A percentile compares a stretch with the other conserved stretches of the same genome.
These are phyloP conservation scores for Cephaloascus fragrans DNA, from an alignment of 805 yeast genomes.

Conservation along the genomic window DNA sequence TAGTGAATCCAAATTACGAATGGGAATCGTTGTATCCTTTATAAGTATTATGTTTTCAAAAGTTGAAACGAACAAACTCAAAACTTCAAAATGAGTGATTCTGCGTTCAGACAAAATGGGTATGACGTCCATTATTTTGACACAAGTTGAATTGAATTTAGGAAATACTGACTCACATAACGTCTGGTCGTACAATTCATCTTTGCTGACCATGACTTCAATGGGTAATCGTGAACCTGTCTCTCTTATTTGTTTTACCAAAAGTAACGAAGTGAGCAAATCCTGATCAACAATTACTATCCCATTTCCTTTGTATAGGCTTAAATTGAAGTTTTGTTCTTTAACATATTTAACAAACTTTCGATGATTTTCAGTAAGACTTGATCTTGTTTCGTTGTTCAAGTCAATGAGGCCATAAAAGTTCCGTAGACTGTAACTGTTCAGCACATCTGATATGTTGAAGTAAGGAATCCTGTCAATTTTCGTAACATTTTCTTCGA, in stretches of 20 bases:
- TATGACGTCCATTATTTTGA: neutral
- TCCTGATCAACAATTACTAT: neutral
- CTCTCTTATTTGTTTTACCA: neutral
- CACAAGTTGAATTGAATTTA: neutral
- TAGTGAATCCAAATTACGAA: neutral
- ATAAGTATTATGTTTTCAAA: neutral
- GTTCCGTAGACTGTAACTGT: no score
- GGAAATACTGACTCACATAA: neutral
- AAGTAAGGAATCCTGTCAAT: neutral
- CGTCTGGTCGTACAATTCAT: neutral
- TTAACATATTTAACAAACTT: no score
- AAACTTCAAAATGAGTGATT: neutral
- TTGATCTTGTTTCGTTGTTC: neutral
- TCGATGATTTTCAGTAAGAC: neutral
- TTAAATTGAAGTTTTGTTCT: neutral
- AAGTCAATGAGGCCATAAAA: neutral
- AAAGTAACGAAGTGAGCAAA: neutral
- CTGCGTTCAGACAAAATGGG: neutral
- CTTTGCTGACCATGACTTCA: neutral
- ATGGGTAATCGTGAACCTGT: neutral
- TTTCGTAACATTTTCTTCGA: neutral
- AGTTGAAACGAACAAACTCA: neutral
- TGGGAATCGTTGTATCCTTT: neutral
- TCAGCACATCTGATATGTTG: neutral
- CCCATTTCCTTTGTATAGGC: neutral